phyloP scores from a whole-genome alignment of 2,329 filamentous ascomycete genomes.

The Claviceps sp. region DNA sequence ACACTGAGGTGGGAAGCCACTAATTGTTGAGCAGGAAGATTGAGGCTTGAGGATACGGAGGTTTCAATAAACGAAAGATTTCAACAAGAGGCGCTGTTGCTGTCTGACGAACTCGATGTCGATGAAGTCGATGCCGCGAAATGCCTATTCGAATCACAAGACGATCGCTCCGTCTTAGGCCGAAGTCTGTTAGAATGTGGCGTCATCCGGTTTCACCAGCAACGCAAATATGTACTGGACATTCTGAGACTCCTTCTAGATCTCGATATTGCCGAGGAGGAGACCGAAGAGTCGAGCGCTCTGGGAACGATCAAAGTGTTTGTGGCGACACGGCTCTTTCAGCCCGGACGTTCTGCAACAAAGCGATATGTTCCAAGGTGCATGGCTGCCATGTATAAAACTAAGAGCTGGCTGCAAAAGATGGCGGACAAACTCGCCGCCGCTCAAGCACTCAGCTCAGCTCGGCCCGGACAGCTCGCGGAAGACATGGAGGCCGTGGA shows the following conservation, averaged over 20 bases:
- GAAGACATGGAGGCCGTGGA: conserved; percentile 68
- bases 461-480: conserved; percentile 32
- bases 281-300: conserved; percentile 29
- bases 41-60: conserved; percentile 57
- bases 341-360: conserved; percentile 24
- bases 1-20: conserved; percentile 3
- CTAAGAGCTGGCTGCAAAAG: conserved; percentile 63
- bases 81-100: conserved; percentile 63
- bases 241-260: conserved; percentile 69
- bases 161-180: conserved; percentile 54
- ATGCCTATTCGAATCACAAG: conserved; percentile 60
- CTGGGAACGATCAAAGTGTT: conserved; percentile 22
- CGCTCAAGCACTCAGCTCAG: conserved; percentile 59
- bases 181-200: conserved; percentile 64
- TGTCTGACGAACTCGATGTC: conserved; percentile 79
- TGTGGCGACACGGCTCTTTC: conserved; percentile 20
- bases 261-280: conserved; percentile 41
- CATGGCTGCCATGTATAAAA: conserved; percentile 59
- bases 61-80: conserved; percentile 81
- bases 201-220: conserved; percentile 78
- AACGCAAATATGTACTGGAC: conserved; percentile 70
- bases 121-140: conserved; percentile 78
- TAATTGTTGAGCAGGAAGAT: conserved; percentile 46
- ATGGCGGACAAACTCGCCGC: conserved; percentile 66
- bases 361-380: conserved; percentile 61